Evolutionary conservation across 176 grass and related monocot species (phyloP).

Genomic region (Microstegium vimineum): DNA sequence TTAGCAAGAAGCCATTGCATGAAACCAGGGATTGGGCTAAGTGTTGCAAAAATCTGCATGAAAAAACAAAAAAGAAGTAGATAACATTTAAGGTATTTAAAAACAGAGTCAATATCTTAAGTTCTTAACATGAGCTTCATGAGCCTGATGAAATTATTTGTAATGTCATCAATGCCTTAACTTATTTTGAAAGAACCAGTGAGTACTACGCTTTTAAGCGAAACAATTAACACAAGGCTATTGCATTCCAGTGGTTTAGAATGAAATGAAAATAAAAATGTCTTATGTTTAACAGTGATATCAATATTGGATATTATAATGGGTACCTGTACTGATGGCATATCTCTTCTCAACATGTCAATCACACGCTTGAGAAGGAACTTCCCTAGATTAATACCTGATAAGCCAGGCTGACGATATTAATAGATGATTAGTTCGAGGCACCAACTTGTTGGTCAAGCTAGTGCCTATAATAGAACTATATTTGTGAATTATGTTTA

Average conservation of each 20-base stretch:
- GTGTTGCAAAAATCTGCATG: slow-evolving; percentile 73
- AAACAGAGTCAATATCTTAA: slow-evolving; percentile 6
- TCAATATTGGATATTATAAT: neutral
- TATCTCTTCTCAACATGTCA: slow-evolving; percentile 81
- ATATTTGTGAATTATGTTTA: slow-evolving; percentile 2
- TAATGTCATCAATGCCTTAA: neutral
- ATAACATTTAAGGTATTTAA: neutral
- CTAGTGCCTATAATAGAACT: neutral
- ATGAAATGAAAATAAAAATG: neutral
- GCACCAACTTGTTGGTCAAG: neutral
- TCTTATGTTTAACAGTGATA: neutral
- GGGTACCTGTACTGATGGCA: slow-evolving; percentile 66
- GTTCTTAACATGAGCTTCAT: neutral
- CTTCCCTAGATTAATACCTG: slow-evolving; percentile 93
- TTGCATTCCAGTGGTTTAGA: neutral
- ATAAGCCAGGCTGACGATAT: slow-evolving; percentile 72
- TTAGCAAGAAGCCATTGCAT: slow-evolving; percentile 95
- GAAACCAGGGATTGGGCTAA: slow-evolving; percentile 90
- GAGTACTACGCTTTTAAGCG: neutral
- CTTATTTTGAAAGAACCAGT: neutral
- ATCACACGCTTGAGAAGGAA: slow-evolving; percentile 93
- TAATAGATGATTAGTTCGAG: slow-evolving; percentile 34
- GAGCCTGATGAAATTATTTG: neutral
- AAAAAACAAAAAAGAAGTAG: slow-evolving; percentile 21
- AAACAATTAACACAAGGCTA: neutral